These are phyloP conservation scores for Hymenoscyphus infarciens DNA, from an alignment of 2,329 filamentous ascomycete species.

Conservation along the genomic window DNA sequence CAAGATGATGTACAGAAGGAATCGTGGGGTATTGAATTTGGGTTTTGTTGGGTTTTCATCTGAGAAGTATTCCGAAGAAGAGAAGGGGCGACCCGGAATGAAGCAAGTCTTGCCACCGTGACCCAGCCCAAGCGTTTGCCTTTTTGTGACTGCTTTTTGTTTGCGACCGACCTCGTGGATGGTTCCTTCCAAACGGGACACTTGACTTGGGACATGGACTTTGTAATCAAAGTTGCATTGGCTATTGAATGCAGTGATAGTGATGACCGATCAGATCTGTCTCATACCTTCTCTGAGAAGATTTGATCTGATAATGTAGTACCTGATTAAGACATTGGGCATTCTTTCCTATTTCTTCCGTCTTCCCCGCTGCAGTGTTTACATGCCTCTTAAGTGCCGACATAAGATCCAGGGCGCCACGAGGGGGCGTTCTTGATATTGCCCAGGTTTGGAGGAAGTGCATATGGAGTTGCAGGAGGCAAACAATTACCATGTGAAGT, in stretches of 20 bases:
- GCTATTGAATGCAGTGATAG: neutral
- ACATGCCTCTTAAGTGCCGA: neutral
- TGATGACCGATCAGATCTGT: neutral
- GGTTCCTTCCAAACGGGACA: neutral
- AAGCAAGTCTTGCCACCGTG: too few relatives aligned
- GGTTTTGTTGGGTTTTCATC: neutral
- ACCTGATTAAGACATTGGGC: neutral
- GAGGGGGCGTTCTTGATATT: neutral
- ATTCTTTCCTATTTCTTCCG: neutral
- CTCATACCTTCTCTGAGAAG: neutral
- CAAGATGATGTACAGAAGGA: neutral
- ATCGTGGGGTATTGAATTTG: neutral
- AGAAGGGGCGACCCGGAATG: neutral
- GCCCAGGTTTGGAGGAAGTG: neutral
- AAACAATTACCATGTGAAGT: too few relatives aligned
- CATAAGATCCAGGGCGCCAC: neutral
- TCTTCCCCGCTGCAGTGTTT: neutral
- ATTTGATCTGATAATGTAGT: neutral
- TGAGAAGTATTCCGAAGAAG: neutral
- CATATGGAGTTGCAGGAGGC: neutral
- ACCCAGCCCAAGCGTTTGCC: too few relatives aligned
- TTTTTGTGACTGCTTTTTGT: too few relatives aligned
- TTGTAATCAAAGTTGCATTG: neutral
- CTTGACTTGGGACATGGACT: neutral
- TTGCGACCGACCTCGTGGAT: neutral